Evolutionary conservation across 345 rosid species (phyloP), one percentile per base, ranked within the genome.

Genomic region (Arabidopsis suecica): DNA sequence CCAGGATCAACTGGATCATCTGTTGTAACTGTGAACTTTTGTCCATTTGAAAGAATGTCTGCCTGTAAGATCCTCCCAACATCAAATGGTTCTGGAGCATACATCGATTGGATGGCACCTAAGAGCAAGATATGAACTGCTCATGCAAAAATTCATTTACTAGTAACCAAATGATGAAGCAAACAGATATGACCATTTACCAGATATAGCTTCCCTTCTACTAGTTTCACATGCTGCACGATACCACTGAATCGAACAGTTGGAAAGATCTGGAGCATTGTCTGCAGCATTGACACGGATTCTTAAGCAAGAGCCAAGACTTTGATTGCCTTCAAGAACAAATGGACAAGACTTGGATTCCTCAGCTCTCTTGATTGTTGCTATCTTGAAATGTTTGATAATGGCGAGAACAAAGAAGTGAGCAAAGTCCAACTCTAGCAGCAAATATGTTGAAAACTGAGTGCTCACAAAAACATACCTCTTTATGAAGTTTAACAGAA

Each of bases 11-110:
- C 87, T 78, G 89, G 82, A 81, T 86, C 83, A 22, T 68, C 76
- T 20, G 97, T 89, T 10, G 92, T 78, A 69, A 88, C 85, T 0
- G 80, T 74, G 81, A 82, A 69, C 69, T 82, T 93, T 53, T 87
- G 97, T 78, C 99, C 96, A 72, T 86, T 86, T n/a, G 79, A 78
- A 45, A 82, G 48, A 76, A 91, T 78, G 32, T 91, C 97, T 57
- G 84, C 98, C 80, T 83, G 89, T 81, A 96, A 76, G 65, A 88
- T 69, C 44, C 85, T 84, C 58, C 96, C 96, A 72, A 91, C 87
- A 73, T 96, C 99, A 65, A 88, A 83, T 37, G 99, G 98, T 72
- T 96, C 98, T n/a, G 97, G 97, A 69, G 99, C 96, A 82, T 96
- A 96, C 38, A 82, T 61, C 3, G 80, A 61, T 73, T 55, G 83